These are phyloP conservation scores for Gossypium bickii DNA, from an alignment of 345 rosid species.

Conservation along the genomic window DNA sequence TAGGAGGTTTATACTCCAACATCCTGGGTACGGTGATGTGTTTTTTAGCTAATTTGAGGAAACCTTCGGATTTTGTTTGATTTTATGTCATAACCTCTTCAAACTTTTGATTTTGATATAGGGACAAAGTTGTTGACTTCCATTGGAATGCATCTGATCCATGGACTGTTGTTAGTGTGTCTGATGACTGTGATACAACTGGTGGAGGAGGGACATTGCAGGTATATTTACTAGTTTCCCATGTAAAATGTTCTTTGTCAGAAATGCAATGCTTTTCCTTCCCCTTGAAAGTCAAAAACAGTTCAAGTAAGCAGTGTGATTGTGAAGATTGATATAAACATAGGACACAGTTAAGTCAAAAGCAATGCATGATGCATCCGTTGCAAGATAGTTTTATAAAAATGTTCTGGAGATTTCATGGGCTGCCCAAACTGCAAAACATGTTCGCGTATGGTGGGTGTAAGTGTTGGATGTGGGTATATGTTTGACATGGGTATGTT, in stretches of 20 bases:
- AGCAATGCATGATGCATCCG: background rate
- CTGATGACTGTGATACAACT: slow-evolving; percentile 90
- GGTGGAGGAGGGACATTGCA: slow-evolving; percentile 98
- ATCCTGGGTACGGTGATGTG: background rate
- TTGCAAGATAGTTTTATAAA: background rate
- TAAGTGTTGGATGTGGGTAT: no score
- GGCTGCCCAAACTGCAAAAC: background rate
- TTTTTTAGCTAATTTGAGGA: background rate
- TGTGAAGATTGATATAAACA: background rate
- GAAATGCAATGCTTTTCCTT: background rate
- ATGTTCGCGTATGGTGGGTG: background rate
- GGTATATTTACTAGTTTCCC: slow-evolving; percentile 31
- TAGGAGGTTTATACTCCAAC: background rate
- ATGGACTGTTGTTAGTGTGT: slow-evolving; percentile 93
- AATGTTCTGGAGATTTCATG: background rate
- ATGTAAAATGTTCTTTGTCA: background rate
- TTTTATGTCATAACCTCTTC: background rate
- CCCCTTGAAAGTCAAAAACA: background rate
- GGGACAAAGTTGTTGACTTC: slow-evolving; percentile 97
- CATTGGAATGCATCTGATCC: slow-evolving; percentile 89
- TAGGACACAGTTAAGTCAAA: background rate
- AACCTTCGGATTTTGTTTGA: background rate
- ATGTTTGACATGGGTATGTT: no score
- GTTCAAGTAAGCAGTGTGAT: background rate
- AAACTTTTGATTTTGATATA: slow-evolving; percentile 18